Base-by-base conservation (phyloP, 129 eudicot species). In the Glebionis coronaria region DNA sequence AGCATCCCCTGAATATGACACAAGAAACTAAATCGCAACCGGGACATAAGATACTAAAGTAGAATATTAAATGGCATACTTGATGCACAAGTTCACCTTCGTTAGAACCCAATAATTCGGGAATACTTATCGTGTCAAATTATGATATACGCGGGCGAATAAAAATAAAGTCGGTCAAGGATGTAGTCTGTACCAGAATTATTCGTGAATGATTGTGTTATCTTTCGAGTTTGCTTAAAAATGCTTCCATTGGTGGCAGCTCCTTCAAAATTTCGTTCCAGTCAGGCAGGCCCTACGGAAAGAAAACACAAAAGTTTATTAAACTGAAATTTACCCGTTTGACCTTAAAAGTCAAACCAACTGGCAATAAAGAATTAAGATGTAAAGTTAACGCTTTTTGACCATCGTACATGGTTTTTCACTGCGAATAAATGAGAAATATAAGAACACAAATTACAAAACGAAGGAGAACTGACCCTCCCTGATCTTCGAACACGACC, bases 401-500 rank as follows among this genome's bases (percentile, higher is more conserved):
- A 49, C 53, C 64, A 62, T 52, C 44, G 28, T 50, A 23, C 31
- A 56, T 56, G 44, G 44, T 4, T 56, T 74, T 65, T 58, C 60
- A 44, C 49, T 29, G 42, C 2, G 9, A 35, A 7, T 11, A 69
- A 25, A 23, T 10, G 52, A 13, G 18, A 16, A 16, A 15, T 3
- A 54, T 9, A 55, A 44, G 3, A 0, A 40, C 42, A 54, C 9
- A 21, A 16, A 50, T 15, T 9, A 40, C 63, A 23, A 56, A 13
- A 25, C 4, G 29, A 62, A 44, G 0, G 70, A 67, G 49, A 27
- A 80, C 96, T 74, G 1, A 93, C 99, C 97, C 76, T 82, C 15
- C 99, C 97, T 38, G 99, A 93, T 84, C 88, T 82, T 57, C 99
- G 86, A 63, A 93, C 85, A 21, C 97, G 92, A 7, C 99, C 99